Evolutionary conservation across 495 filamentous ascomycete genomes (phyloP).

Genomic region (Aspergillus haitiensis): DNA sequence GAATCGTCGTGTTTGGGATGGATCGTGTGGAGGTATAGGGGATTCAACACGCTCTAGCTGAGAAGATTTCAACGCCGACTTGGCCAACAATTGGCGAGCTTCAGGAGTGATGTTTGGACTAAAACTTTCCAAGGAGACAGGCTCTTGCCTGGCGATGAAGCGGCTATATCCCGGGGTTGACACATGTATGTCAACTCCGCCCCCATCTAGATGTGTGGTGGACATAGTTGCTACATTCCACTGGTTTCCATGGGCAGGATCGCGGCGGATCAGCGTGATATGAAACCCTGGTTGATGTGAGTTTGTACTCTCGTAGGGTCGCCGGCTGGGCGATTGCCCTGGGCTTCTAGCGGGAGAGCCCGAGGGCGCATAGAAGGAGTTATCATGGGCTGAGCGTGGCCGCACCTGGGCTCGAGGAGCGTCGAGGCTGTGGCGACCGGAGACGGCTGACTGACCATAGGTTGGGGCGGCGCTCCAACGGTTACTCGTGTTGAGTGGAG

Average conservation of each 20-base stretch:
- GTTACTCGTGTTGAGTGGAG: conserved; percentile 25
- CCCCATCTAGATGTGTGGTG: conserved; percentile 37
- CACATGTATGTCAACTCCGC: conserved; percentile 59
- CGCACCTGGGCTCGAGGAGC: conserved; percentile 35
- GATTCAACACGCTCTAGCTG: conserved; percentile 6
- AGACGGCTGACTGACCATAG: conserved; percentile 27
- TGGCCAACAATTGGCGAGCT: conserved; percentile 22
- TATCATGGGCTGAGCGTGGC: conserved; percentile 33
- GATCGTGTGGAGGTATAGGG: conserved; percentile 10
- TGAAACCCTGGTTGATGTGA: conserved; percentile 45
- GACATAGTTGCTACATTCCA: conserved; percentile 85
- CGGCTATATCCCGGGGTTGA: conserved; percentile 63
- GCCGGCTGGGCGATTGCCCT: conserved; percentile 31
- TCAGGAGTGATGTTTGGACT: conserved; percentile 34
- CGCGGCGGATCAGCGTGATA: conserved; percentile 87
- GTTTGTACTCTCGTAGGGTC: conserved; percentile 14
- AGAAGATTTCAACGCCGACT: conserved; percentile 17
- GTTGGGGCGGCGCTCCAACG: conserved; percentile 40
- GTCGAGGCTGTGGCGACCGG: conserved; percentile 39
- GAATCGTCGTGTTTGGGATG: conserved; percentile 38
- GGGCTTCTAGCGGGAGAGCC: conserved; percentile 31
- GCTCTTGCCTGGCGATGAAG: conserved; percentile 48
- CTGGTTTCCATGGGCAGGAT: conserved; percentile 74
- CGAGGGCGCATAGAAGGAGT: conserved; percentile 18
- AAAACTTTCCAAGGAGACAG: conserved; percentile 33